phyloP scores from a whole-genome alignment of 177 flowering plant species.

The Vitis hybrid region DNA sequence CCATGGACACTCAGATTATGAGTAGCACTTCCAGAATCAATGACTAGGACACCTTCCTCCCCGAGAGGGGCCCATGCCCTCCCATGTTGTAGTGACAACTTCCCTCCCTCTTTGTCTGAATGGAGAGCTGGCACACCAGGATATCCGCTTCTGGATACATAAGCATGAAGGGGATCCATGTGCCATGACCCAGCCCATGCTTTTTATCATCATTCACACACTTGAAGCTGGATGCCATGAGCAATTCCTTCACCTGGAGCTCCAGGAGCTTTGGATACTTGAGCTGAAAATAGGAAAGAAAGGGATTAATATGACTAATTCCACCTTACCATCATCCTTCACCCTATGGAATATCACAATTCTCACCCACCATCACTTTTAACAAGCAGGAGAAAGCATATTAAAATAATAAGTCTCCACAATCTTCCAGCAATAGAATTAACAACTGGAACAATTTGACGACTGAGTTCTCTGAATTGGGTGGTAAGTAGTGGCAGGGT shows the following conservation, averaged over 20 bases:
- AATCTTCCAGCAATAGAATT: no score
- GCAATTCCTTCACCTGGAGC: slow-evolving; percentile 70
- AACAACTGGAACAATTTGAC: no score
- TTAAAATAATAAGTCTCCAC: no score
- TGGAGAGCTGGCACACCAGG: slow-evolving; percentile 78
- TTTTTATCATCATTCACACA: slow-evolving; percentile 51
- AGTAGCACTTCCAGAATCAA: slow-evolving; percentile 79
- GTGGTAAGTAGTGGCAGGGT: no score
- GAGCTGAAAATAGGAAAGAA: slow-evolving; percentile 34
- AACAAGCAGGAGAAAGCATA: no score
- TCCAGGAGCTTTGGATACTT: slow-evolving; percentile 79
- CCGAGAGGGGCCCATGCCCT: slow-evolving; percentile 67
- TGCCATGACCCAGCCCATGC: slow-evolving; percentile 88
- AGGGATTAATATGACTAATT: no score
- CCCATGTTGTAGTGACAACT: slow-evolving; percentile 77
- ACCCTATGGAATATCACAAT: no score
- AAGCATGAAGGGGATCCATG: slow-evolving; percentile 82
- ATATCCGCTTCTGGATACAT: slow-evolving; percentile 84
- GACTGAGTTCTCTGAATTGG: no score
- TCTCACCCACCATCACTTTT: no score
- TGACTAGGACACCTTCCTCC: slow-evolving; percentile 70
- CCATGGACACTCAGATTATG: slow-evolving; percentile 48
- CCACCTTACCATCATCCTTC: no score
- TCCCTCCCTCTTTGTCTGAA: slow-evolving; percentile 50
- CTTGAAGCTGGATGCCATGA: slow-evolving; percentile 41